Percentiles rank a stretch among this genome's conserved stretches.
phyloP scores from a whole-genome alignment of 2,329 filamentous ascomycete genomes.

The Fusarium falciforme region DNA sequence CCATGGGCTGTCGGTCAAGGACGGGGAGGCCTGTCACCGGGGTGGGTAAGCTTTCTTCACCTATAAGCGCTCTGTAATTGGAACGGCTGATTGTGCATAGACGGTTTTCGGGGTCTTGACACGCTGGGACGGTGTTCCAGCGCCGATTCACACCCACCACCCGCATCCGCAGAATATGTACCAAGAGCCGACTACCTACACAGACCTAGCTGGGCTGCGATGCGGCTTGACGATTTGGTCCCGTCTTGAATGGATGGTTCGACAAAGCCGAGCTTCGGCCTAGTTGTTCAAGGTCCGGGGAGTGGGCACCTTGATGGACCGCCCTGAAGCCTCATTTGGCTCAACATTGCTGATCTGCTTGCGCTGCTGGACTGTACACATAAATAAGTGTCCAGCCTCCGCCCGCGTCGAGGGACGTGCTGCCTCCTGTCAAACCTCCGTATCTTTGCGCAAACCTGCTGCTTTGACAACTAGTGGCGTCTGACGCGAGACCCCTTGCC shows the following conservation, averaged over 20 bases:
- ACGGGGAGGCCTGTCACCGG: conserved; percentile 26
- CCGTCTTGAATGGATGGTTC: conserved; percentile 30
- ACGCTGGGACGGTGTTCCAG: conserved; percentile 2
- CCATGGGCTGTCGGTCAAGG: conserved; percentile 24
- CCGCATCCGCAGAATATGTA: conserved; percentile 7
- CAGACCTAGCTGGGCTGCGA: conserved; percentile 14
- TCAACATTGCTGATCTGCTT: conserved; percentile 23
- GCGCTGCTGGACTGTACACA: conserved; percentile 8
- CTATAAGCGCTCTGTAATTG: conserved; percentile 22
- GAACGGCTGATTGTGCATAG: conserved; percentile 27
- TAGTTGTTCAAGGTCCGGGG: conserved; percentile 32
- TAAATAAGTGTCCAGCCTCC: conserved; percentile 33
- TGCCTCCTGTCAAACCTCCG: background rate
- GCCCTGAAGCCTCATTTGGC: conserved; percentile 12
- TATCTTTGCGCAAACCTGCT: conserved; percentile 18
- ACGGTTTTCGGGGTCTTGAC: conserved; percentile 18
- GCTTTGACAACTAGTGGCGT: conserved; percentile 10
- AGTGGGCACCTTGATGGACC: conserved; percentile 43
- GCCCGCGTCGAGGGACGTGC: background rate
- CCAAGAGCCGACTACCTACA: conserved; percentile 14
- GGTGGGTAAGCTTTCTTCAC: conserved; percentile 30
- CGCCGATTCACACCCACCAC: background rate
- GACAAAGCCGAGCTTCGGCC: conserved; percentile 25
- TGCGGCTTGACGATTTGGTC: conserved; percentile 13
- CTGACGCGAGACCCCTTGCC: conserved; percentile 34